Percentiles rank a stretch among this genome's conserved stretches.
Conservation (phyloP, 441 rosid species). For the Pelargonium cotyledonis region DNA sequence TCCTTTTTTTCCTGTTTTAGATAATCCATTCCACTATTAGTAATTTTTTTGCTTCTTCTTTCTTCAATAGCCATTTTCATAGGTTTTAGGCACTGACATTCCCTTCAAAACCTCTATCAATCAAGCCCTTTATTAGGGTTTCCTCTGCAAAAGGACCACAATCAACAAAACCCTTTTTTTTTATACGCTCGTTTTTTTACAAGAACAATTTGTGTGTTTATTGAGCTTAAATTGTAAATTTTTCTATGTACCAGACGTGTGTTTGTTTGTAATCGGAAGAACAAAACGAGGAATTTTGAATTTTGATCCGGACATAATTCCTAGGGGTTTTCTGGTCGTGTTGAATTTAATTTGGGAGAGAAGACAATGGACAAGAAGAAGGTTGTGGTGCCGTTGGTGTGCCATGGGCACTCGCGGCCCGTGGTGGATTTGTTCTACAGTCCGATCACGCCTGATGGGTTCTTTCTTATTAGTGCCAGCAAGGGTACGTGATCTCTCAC, state of each 20-base stretch:
- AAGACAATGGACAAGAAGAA: slow-evolving; percentile 51
- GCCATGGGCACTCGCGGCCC: slow-evolving; percentile 97
- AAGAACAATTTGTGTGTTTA: no score
- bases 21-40: no score
- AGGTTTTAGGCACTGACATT: neutral
- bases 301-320: no score
- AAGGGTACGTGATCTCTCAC: slow-evolving; percentile 43
- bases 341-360: slow-evolving; percentile 8
- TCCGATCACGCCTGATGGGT: slow-evolving; percentile 90
- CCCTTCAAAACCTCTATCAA: neutral
- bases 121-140: neutral
- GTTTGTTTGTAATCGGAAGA: no score
- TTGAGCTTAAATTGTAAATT: no score
- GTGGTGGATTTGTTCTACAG: slow-evolving; percentile 89
- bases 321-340: neutral
- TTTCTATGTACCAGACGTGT: no score
- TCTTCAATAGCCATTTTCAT: neutral
- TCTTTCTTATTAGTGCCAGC: slow-evolving; percentile 91
- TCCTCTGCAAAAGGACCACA: neutral
- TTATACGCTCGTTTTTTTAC: no score
- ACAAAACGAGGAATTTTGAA: neutral
- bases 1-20: no score
- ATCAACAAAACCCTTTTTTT: neutral
- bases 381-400: slow-evolving; percentile 72
- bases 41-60: no score